phyloP scores from a whole-genome alignment of 192 early-diverging fungal species.

The Rhizoclosmatium globosum region DNA sequence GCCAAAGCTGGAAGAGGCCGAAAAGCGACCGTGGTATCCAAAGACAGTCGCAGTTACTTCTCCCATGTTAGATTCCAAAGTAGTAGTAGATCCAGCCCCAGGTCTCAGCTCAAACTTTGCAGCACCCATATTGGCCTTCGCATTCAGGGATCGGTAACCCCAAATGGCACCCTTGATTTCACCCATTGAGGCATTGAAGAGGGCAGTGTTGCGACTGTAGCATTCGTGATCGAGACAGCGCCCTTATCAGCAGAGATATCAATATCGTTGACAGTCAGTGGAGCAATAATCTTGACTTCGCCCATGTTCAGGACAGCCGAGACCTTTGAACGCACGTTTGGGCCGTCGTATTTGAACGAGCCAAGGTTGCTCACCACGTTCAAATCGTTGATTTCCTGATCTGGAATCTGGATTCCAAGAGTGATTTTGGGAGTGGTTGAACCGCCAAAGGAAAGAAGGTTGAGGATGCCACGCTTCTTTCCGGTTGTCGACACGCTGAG shows the following conservation, averaged over 20 bases:
- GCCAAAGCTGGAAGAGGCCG: not conserved
- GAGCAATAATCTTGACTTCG: not conserved
- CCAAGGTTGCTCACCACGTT: not conserved
- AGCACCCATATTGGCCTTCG: not conserved
- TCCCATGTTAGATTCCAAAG: not conserved
- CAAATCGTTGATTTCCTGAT: not conserved
- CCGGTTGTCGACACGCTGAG: not conserved
- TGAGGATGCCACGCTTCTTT: not conserved
- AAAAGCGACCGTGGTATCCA: not conserved
- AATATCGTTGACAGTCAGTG: not conserved
- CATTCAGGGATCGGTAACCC: not conserved
- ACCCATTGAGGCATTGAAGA: not conserved
- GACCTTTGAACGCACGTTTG: not conserved
- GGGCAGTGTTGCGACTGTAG: not conserved
- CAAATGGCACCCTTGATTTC: not conserved
- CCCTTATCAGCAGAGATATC: not conserved
- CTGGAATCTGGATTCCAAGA: not conserved
- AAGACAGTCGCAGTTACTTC: not conserved
- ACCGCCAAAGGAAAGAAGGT: not conserved
- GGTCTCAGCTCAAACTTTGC: not conserved
- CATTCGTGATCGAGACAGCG: not conserved
- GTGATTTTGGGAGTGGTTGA: not conserved
- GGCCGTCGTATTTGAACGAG: not conserved
- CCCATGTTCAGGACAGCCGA: not conserved
- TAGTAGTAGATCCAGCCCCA: not conserved